Evolutionary conservation across 257 asterid genomes (phyloP), one percentile per base, ranked within the genome.

Genomic region (Capsicum rhomboideum): DNA sequence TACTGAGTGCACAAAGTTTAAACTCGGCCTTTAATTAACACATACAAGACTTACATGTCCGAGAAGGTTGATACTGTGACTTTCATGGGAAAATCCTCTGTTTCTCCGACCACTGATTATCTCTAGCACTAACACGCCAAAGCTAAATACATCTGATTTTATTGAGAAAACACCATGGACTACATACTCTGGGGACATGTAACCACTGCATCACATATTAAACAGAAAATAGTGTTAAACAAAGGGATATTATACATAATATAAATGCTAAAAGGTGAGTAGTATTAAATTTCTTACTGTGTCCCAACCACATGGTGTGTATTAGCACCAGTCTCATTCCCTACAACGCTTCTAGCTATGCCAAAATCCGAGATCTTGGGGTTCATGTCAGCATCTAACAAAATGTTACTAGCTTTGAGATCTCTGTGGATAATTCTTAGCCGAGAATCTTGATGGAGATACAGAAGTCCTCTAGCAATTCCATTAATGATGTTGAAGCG

Each of bases 281-380:
- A 50, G 44, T 75, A 28, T 50, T 28, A 26, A 50, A 50, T 50
- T 29, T 86, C 87, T 46, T 87, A 87, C 84, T 87, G 85, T 83
- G 85, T 80, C 55, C 87, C 88, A 2, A 87, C 88, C 49, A 85
- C 88, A 63, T 69, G 90, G 79, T 71, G 85, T 46, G 90, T 85
- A 82, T 87, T 85, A 37, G 88, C 87, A 79, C 85, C 87, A n/a
- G 88, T 85, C 82, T 87, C 87, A 50, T 87, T 87, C 63, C 90
- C 90, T 42, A 80, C 87, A 28, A 85, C 68, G 16, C 81, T 80
- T 85, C 88, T 71, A 4, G 90, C 88, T 63, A 87, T 61, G 64
- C 88, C 90, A 64, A 87, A 87, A 58, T 87, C 90, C 0, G 87
- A 87, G 82, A 87, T 87, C 72, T 87, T 87, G 18, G 90, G 90